Conservation (phyloP, 2,329 filamentous ascomycete species). For the Alternaria postmessia region DNA sequence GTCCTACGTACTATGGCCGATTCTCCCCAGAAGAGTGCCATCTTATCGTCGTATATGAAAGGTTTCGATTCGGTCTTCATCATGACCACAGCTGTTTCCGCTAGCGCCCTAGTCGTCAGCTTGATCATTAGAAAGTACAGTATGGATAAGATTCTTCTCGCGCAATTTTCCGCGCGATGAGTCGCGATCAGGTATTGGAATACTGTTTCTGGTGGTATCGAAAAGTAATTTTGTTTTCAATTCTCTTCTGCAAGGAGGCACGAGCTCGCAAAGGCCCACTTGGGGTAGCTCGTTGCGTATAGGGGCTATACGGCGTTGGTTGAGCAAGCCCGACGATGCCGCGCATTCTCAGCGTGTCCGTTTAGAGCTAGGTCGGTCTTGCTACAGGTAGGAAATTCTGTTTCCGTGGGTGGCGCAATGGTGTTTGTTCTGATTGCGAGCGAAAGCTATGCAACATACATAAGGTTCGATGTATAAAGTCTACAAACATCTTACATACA, state of each 20-base stretch:
- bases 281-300: not conserved
- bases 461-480: not conserved
- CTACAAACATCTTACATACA: too few relatives aligned
- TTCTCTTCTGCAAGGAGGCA: not conserved
- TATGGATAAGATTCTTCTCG: slow-evolving; percentile 41
- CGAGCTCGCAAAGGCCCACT: not conserved
- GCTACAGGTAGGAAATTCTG: too few relatives aligned
- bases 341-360: not conserved
- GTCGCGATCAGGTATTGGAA: not conserved
- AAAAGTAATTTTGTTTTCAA: not conserved
- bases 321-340: not conserved
- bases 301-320: not conserved
- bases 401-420: not conserved
- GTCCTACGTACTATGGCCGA: slow-evolving; percentile 30
- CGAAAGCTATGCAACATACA: not conserved
- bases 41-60: slow-evolving; percentile 36
- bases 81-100: slow-evolving; percentile 32
- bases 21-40: slow-evolving; percentile 21
- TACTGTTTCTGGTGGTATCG: not conserved
- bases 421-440: not conserved
- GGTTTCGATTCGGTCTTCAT: slow-evolving; percentile 40
- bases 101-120: slow-evolving; percentile 34
- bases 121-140: slow-evolving; percentile 39
- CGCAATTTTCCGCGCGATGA: slow-evolving; percentile 32
- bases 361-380: not conserved